Percentiles rank a stretch among this genome's conserved stretches.
phyloP scores from a whole-genome alignment of 345 rosid species.

The Schrenkiella parvula region DNA sequence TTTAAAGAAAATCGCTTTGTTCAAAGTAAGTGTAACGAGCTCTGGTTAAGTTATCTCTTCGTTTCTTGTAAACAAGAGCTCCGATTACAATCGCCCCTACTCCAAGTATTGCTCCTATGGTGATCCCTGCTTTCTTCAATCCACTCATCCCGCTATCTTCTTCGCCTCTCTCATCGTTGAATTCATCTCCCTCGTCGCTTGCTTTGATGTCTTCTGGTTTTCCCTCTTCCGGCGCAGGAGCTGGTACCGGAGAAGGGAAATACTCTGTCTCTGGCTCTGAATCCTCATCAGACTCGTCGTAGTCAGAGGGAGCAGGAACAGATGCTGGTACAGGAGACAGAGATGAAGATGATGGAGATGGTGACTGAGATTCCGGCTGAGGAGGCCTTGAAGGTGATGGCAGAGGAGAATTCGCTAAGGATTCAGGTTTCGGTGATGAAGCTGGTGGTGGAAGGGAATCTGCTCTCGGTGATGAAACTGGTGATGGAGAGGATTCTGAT shows the following conservation, averaged over 20 bases:
- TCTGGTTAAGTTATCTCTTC: constrained; percentile 31
- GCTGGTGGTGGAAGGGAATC: not conserved
- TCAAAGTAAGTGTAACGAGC: constrained; percentile 33
- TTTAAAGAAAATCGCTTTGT: constrained; percentile 28
- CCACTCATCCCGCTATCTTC: constrained; percentile 11
- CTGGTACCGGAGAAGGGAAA: constrained; percentile 15
- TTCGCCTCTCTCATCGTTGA: not conserved
- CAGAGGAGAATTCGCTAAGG: constrained; percentile 1
- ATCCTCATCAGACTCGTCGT: not conserved
- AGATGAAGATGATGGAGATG: constrained; percentile 3
- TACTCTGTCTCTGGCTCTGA: constrained; percentile 19
- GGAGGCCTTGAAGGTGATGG: constrained; percentile 1
- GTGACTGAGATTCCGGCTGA: not conserved
- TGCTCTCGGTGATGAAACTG: not conserved
- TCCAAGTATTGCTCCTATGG: constrained; percentile 21
- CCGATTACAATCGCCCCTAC: constrained; percentile 28
- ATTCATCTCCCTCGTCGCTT: constrained; percentile 1
- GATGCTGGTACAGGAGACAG: not conserved
- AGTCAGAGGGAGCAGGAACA: constrained; percentile 16
- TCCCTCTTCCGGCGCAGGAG: constrained; percentile 9
- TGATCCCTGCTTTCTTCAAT: constrained; percentile 16
- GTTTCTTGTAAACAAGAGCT: constrained; percentile 34
- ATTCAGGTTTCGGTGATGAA: not conserved
- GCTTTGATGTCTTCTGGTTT: constrained; percentile 13
- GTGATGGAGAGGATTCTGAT: not conserved